Base-by-base conservation (phyloP, 1,139 yeast genomes). In the Kodamaea suecica region DNA sequence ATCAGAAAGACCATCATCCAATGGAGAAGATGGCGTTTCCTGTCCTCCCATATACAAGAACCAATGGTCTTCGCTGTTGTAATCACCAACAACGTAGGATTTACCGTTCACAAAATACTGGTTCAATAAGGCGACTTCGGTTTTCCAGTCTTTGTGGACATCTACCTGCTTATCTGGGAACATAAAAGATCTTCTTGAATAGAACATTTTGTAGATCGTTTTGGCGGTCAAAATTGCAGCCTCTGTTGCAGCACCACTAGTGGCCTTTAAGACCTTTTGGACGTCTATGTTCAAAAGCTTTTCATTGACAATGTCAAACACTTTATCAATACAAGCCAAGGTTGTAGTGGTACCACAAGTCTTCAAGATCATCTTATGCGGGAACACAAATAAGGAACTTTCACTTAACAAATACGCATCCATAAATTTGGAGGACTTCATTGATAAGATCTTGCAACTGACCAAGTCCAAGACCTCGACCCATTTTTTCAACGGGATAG, bases 301-400 rank as follows among this genome's bases (percentile, higher is more conserved):
- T 4, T 58, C 46, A 19, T 59, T 53, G 9, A 82, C 76, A 17
- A 77, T 59, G 29, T 74, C 73, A 45, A 84, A 75, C 40, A 90
- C 63, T 37, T 76, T 72, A 20, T 77, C 79, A 27, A 92, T 63
- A 49, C 97, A 92, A 21, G 80, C 76, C 43, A 92, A 71, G 1
- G 95, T 82, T 2, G 97, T 87, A 2, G 97, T 92, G 10, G 97
- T 90, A 8, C 98, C 98, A 59, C 98, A 92, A 10, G 98, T 92
- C 61, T 92, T 92, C 53, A 92, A 71, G 39, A 90, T 80, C 46
- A 90, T 52, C 59, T 85, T 88, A 61, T 88, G 92, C 20, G 86
- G 80, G 55, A 81, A 90, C 20, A 92, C 95, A 63, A 92, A 90
- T 55, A 92, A 66, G 13, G 95, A 84, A 29, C 95, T 84, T 61